phyloP scores from a whole-genome alignment of 2,329 filamentous ascomycete genomes.

The Aschersonia sp. region DNA sequence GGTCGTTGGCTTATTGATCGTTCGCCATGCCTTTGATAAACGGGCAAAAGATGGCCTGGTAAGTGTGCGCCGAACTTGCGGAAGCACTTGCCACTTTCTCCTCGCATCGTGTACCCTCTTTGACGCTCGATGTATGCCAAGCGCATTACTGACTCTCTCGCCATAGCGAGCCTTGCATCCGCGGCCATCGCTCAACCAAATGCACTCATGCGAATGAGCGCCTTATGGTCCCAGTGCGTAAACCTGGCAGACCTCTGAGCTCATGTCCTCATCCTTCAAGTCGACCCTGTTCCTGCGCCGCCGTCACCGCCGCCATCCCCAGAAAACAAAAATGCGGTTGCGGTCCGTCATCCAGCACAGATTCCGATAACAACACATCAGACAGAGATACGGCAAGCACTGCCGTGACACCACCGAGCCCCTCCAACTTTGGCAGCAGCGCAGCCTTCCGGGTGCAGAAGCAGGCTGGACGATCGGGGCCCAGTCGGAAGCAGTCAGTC shows the following conservation, averaged over 20 bases:
- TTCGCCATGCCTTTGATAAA: conserved; percentile 51
- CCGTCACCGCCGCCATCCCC: conserved; percentile 50
- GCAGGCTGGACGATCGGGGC: conserved; percentile 17
- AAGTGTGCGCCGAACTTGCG: conserved; percentile 18
- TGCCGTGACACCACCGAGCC: conserved; percentile 14
- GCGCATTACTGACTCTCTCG: neutral
- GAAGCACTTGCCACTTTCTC: too few species aligned
- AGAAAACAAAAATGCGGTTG: conserved; percentile 42
- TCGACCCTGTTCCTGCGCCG: conserved; percentile 44
- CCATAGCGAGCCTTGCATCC: conserved; percentile 55
- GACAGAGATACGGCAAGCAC: conserved; percentile 11
- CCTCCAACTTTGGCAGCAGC: conserved; percentile 11
- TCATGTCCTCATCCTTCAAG: conserved; percentile 52
- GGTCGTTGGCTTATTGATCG: neutral
- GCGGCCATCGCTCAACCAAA: conserved; percentile 62
- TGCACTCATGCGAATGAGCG: conserved; percentile 55
- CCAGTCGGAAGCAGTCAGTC: conserved; percentile 31
- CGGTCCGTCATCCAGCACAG: conserved; percentile 16
- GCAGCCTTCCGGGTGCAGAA: conserved; percentile 30
- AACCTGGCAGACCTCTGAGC: conserved; percentile 56
- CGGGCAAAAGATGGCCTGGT: conserved; percentile 63
- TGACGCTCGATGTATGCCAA: neutral
- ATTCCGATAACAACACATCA: conserved; percentile 8
- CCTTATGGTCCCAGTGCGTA: conserved; percentile 55
- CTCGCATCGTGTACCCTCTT: too few species aligned